These are phyloP conservation scores for Russula olivacea DNA, from an alignment of 768 basidiomycete genomes.

Conservation along the genomic window DNA sequence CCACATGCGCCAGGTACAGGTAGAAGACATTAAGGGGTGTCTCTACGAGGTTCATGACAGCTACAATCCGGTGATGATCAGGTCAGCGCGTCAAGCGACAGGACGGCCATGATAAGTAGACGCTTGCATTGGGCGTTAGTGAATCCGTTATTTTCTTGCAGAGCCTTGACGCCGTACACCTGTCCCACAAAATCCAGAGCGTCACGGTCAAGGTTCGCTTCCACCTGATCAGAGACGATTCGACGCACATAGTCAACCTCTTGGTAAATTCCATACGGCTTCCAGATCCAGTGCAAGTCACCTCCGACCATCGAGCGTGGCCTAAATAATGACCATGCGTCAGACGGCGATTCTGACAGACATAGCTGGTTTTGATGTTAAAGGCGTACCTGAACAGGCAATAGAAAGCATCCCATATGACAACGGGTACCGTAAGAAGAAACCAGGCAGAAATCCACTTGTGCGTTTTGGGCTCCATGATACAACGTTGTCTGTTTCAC, in stretches of 20 bases:
- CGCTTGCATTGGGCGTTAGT: slow-evolving; percentile 69
- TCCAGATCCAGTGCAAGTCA: slow-evolving; percentile 90
- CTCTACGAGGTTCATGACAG: slow-evolving; percentile 74
- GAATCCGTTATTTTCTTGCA: slow-evolving; percentile 68
- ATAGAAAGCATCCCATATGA: slow-evolving; percentile 78
- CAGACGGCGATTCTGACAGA: not conserved
- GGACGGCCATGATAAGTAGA: not conserved
- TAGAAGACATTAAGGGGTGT: slow-evolving; percentile 68
- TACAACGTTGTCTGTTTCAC: not conserved
- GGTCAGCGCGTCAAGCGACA: not conserved
- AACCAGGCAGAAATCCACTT: slow-evolving; percentile 35
- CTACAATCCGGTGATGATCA: slow-evolving; percentile 35
- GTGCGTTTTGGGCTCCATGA: slow-evolving; percentile 30
- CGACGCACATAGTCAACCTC: slow-evolving; percentile 44
- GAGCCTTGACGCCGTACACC: slow-evolving; percentile 68
- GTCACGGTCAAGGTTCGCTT: not conserved
- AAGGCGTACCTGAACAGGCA: slow-evolving; percentile 65
- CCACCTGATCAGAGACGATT: slow-evolving; percentile 12
- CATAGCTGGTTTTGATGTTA: slow-evolving; percentile 25
- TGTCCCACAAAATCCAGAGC: slow-evolving; percentile 27
- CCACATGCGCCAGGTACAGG: slow-evolving; percentile 66
- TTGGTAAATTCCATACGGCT: slow-evolving; percentile 74
- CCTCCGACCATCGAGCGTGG: slow-evolving; percentile 85
- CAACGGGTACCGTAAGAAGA: slow-evolving; percentile 53
- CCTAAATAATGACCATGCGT: slow-evolving; percentile 34